Base-by-base conservation (phyloP, 106 monocot species). In the Acorus calamus region DNA sequence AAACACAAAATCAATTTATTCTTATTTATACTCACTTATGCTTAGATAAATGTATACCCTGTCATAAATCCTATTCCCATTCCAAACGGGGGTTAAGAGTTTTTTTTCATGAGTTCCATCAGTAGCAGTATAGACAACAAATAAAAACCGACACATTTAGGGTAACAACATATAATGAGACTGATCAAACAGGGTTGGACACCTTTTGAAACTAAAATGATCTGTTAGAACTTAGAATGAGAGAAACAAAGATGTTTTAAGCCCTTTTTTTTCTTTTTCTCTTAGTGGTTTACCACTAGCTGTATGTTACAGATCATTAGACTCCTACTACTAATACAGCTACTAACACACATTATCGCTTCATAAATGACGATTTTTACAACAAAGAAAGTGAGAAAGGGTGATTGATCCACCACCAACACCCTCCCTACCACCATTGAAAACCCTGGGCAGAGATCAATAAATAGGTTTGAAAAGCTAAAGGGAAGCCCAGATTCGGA, bases 371-470 rank as follows among this genome's bases (percentile, higher is more conserved):
- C 58, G 1, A 10, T 60, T 45, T 60, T 46, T 60, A 60, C 60
- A 60, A 60, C 45, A 60, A 9, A 60, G 44, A 60, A 60, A 28
- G 28, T 28, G 28, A 28, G 28, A 11, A 46, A 10, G 60, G 42
- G 3, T 11, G 42, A 44, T 8, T 8, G 8, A 0, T 8, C 44
- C 60, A 60, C 60, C 60, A 9, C 44, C 8, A 42, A 4, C 14
- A 9, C 60, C 10, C 50, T 52, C 28, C 64, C 64, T 41, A 10
- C 64, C 64, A 50, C 52, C 64, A 50, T 52, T 65, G 64, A 65
- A 64, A 65, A 65, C 64, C 50, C 10, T 52, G 64, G 64, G 64
- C 64, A 65, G 64, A 65, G 64, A 51, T 64, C 49, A 64, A 64
- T 64, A 49, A 50, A 64, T 48, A 64, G 42, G 13, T 64, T 64